phyloP scores from a whole-genome alignment of 352 stramenopile species.

The Phytophthora multivora region DNA sequence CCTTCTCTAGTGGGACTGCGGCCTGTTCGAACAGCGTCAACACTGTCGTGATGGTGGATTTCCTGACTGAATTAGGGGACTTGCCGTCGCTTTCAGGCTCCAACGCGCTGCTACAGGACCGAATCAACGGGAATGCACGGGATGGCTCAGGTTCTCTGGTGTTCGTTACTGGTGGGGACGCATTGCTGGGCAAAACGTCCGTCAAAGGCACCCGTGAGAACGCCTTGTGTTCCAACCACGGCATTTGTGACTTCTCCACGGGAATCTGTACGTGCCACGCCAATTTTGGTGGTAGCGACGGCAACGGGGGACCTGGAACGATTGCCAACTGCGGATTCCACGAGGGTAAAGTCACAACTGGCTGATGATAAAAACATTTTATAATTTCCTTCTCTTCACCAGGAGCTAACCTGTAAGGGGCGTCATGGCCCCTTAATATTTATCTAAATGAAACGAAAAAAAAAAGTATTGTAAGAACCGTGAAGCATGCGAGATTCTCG shows the following conservation, averaged over 20 bases:
- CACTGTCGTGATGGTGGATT: slow-evolving; percentile 61
- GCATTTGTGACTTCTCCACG: slow-evolving; percentile 65
- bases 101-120: slow-evolving; percentile 46
- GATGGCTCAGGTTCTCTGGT: slow-evolving; percentile 57
- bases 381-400: too few species aligned
- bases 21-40: slow-evolving; percentile 49
- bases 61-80: slow-evolving; percentile 64
- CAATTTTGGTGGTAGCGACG: slow-evolving; percentile 75
- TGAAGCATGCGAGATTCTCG: too few species aligned
- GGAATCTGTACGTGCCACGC: slow-evolving; percentile 64
- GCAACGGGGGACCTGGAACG: slow-evolving; percentile 60
- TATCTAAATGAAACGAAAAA: too few species aligned
- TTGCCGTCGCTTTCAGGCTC: slow-evolving; percentile 52
- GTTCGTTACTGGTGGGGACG: slow-evolving; percentile 42
- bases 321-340: slow-evolving; percentile 83
- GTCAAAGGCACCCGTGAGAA: slow-evolving; percentile 75
- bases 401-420: too few species aligned
- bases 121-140: slow-evolving; percentile 51
- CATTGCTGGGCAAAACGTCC: slow-evolving; percentile 42
- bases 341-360: slow-evolving; percentile 28
- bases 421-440: too few species aligned
- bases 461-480: too few species aligned
- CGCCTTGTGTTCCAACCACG: slow-evolving; percentile 79
- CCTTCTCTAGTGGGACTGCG: slow-evolving; percentile 35
- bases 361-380: too few species aligned